Base-by-base conservation (phyloP, 345 rosid genomes). In the Luvunga scandens region DNA sequence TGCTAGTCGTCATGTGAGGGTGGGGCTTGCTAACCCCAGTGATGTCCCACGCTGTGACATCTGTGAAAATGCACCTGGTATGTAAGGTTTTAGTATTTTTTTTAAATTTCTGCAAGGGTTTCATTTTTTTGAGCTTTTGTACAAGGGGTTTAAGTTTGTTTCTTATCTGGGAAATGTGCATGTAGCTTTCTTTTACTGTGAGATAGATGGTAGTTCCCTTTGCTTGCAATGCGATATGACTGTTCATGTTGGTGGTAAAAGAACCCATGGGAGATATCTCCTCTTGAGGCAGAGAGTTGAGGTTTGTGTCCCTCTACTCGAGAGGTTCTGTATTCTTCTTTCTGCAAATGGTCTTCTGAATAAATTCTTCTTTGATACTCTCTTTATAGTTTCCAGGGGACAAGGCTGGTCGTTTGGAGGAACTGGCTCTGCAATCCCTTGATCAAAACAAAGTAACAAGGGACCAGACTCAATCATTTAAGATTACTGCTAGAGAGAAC, bases 211-310 rank as follows among this genome's bases (percentile, higher is more conserved):
- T 77, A 93, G 86, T 83, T 93, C 97, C 33, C 92, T 93, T 63
- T 93, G 97, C 85, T 85, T 93, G 73, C 97, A 93, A 91, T 93
- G 97, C 66, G 97, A 93, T 88, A 91, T 87, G 95, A 80, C 86
- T 45, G 97, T 93, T 34, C 97, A 93, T 91, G 95, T 92, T 79
- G 97, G 97, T 71, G 97, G 97, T 75, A 92, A 92, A 86, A 85
- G 97, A 85, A 90, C 94, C 31, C 97, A 92, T 71, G 87, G 85
- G 34, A 85, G 97, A 73, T 91, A 90, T 84, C 94, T 92, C 71
- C 77, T 92, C 66, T 82, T 92, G 71, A 86, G 92, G 86, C 97
- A 92, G 88, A 89, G 97, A 79, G 83, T 91, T 66, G 91, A 92
- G 94, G 97, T 92, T 85, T 84, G 90, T 87, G 78, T 73, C 12